These are phyloP conservation scores for Fonsecaea pugnacius DNA, from an alignment of 2,329 filamentous ascomycete genomes.

Conservation along the genomic window DNA sequence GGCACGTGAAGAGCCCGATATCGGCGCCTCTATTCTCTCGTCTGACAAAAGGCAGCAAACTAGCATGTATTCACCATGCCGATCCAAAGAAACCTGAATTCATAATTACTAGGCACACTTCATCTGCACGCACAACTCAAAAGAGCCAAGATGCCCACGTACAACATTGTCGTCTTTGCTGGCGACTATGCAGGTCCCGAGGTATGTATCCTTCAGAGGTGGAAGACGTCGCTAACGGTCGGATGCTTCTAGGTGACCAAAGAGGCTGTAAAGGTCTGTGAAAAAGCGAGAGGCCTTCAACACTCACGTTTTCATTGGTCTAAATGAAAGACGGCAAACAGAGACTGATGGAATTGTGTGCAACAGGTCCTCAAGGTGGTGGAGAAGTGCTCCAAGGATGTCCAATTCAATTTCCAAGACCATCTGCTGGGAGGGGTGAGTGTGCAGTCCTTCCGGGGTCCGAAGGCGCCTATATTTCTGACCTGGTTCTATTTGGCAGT, in stretches of 20 bases:
- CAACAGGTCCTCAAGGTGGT: constrained; percentile 75
- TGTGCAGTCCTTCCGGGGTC: constrained; percentile 37
- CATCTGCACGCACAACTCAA: background rate
- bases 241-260: constrained; percentile 68
- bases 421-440: constrained; percentile 90
- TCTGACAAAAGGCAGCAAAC: background rate
- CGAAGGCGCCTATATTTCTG: background rate
- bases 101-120: background rate
- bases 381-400: constrained; percentile 69
- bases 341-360: background rate
- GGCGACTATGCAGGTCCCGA: constrained; percentile 87
- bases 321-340: constrained; percentile 51
- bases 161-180: constrained; percentile 79
- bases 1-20: background rate
- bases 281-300: background rate
- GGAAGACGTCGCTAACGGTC: constrained; percentile 3
- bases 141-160: constrained; percentile 61
- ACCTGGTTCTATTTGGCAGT: constrained; percentile 55
- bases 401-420: constrained; percentile 86
- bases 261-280: constrained; percentile 78
- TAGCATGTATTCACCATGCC: background rate
- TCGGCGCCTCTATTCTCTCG: background rate
- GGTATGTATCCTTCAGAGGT: constrained; percentile 55
- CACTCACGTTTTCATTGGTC: too few relatives aligned
- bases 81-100: background rate